These are phyloP conservation scores for Fusarium sp. DNA, from an alignment of 2,329 filamentous ascomycete species.

Conservation along the genomic window DNA sequence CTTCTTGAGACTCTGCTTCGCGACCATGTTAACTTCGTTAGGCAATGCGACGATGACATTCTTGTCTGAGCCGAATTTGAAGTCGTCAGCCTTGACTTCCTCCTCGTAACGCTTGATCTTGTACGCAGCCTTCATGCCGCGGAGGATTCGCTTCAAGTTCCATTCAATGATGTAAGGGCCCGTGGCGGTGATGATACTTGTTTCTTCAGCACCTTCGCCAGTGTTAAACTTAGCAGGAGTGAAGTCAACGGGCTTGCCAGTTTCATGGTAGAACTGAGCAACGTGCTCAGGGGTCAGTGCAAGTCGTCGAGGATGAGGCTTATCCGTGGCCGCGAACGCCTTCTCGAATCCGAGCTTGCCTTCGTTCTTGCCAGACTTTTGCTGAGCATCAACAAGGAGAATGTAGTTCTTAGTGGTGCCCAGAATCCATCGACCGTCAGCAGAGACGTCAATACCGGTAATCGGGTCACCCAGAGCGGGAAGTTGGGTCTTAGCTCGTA, in stretches of 20 bases:
- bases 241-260: conserved; percentile 85
- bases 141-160: conserved; percentile 90
- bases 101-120: conserved; percentile 96
- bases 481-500: conserved; percentile 97
- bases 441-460: conserved; percentile 92
- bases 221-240: conserved; percentile 95
- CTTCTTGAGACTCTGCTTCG: conserved; percentile 83
- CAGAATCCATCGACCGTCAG: conserved; percentile 94
- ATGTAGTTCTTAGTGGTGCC: conserved; percentile 95
- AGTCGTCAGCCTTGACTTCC: conserved; percentile 97
- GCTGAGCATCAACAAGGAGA: conserved; percentile 89
- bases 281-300: conserved; percentile 91
- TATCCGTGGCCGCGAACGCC: conserved; percentile 89
- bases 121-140: conserved; percentile 86
- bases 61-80: conserved; percentile 96
- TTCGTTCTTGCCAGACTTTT: conserved; percentile 94
- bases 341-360: conserved; percentile 98
- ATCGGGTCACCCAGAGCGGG: conserved; percentile 96
- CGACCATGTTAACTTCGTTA: conserved; percentile 98
- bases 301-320: conserved; percentile 91
- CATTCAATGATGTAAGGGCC: conserved; percentile 97
- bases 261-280: conserved; percentile 97
- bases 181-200: conserved; percentile 95
- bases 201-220: conserved; percentile 82
- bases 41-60: conserved; percentile 97